phyloP scores from a whole-genome alignment of 208 protist species.

The Wallacemonas sp. region DNA sequence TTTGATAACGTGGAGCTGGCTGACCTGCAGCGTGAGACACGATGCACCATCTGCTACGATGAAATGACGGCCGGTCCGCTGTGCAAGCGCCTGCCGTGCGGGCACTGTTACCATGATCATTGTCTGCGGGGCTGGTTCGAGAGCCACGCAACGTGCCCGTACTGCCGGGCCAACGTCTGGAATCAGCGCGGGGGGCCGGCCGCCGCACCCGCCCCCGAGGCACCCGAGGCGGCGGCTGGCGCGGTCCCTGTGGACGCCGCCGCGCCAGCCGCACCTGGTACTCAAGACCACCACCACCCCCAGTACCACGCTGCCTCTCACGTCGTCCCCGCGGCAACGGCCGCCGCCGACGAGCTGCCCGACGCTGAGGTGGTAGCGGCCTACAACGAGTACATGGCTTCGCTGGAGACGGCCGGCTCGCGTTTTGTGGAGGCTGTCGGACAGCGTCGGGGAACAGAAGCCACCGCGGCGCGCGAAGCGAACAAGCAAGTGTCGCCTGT shows the following conservation, averaged over 20 bases:
- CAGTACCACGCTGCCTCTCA: background rate
- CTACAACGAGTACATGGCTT: constrained; percentile 25
- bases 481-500: no score
- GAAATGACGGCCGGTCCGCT: constrained; percentile 48
- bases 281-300: background rate
- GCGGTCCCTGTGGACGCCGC: no score
- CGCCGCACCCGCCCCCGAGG: background rate
- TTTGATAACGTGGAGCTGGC: constrained; percentile 40
- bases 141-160: constrained; percentile 75
- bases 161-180: constrained; percentile 71
- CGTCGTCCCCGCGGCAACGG: background rate
- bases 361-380: constrained; percentile 25
- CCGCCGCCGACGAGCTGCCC: background rate
- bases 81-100: constrained; percentile 72
- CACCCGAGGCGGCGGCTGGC: background rate
- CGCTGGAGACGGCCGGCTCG: background rate
- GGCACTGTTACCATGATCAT: constrained; percentile 81
- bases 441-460: background rate
- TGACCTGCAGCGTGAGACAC: constrained; percentile 52
- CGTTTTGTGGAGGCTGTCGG: background rate
- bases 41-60: constrained; percentile 87
- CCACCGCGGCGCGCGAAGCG: background rate
- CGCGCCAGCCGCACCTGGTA: background rate
- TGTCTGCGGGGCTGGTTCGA: constrained; percentile 83
- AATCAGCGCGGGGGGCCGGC: constrained; percentile 13